These are phyloP conservation scores for Oxalis stricta DNA, from an alignment of 441 rosid species.

Conservation along the genomic window DNA sequence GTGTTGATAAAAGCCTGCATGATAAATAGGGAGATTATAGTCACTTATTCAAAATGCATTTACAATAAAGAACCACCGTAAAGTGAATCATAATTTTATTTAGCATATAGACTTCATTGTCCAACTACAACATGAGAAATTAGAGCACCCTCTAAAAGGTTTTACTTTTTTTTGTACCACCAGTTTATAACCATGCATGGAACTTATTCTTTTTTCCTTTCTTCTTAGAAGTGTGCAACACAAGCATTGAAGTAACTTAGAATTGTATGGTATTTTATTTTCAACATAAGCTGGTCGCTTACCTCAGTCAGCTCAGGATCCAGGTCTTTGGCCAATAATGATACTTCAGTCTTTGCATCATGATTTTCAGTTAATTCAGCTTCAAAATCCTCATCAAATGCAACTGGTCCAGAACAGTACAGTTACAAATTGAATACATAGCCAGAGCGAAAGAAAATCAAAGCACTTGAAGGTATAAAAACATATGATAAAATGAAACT, in stretches of 20 bases:
- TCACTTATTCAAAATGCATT: background rate
- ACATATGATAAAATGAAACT: constrained; percentile 13
- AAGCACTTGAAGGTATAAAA: background rate
- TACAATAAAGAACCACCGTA: constrained; percentile 1
- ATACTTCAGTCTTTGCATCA: constrained; percentile 80
- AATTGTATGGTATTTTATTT: no score
- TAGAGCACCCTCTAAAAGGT: background rate
- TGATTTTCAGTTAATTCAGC: constrained; percentile 71
- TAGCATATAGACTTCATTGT: constrained; percentile 3
- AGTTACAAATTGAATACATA: constrained; percentile 6
- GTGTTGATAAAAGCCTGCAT: constrained; percentile 76
- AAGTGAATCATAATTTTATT: background rate
- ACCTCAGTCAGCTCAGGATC: constrained; percentile 83
- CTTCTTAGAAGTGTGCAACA: no score
- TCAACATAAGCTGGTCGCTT: no score
- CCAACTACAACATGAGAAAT: background rate
- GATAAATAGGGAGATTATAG: constrained; percentile 10
- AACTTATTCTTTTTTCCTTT: no score
- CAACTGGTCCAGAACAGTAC: constrained; percentile 36
- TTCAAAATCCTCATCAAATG: constrained; percentile 99
- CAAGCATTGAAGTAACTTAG: no score
- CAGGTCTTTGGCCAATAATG: constrained; percentile 50
- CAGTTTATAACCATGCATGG: no score
- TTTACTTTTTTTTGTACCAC: no score
- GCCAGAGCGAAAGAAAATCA: constrained; percentile 8